Conservation (phyloP, 139 green algal species). For the Picocystis salinarum region DNA sequence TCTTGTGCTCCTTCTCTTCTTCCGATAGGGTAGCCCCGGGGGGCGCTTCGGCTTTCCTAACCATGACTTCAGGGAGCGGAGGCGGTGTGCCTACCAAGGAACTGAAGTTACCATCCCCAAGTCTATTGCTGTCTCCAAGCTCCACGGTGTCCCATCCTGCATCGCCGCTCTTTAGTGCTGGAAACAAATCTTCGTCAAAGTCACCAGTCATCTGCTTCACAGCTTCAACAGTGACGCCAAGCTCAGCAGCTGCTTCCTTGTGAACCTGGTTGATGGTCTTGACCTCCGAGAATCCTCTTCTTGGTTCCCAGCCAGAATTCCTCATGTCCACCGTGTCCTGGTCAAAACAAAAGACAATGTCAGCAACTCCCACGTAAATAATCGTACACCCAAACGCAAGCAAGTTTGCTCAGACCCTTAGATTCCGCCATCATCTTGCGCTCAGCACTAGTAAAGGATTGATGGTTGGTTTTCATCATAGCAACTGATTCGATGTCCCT, state of each 20-base stretch:
- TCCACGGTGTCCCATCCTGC: constrained; percentile 2
- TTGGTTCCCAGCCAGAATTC: background rate
- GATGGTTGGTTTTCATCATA: too few species aligned
- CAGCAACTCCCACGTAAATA: too few species aligned
- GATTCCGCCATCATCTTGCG: too few species aligned
- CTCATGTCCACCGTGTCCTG: background rate
- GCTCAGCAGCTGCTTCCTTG: background rate
- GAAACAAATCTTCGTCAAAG: background rate
- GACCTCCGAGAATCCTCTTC: background rate
- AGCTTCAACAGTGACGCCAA: background rate
- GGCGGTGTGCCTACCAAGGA: background rate
- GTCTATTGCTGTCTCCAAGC: too few species aligned
- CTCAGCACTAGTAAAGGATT: too few species aligned
- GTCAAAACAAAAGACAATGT: too few species aligned
- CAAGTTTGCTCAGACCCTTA: too few species aligned
- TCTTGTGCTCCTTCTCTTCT: background rate
- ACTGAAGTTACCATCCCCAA: background rate
- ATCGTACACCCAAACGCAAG: too few species aligned
- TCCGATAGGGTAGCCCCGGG: background rate
- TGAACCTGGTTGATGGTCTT: constrained; percentile 3
- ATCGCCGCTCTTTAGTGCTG: background rate
- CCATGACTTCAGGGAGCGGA: background rate
- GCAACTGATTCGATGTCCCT: too few species aligned
- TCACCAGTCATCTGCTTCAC: background rate
- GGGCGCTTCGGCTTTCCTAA: background rate